Evolutionary conservation across 2,329 filamentous ascomycete species (phyloP).

Genomic region (Aspergillus sp.): DNA sequence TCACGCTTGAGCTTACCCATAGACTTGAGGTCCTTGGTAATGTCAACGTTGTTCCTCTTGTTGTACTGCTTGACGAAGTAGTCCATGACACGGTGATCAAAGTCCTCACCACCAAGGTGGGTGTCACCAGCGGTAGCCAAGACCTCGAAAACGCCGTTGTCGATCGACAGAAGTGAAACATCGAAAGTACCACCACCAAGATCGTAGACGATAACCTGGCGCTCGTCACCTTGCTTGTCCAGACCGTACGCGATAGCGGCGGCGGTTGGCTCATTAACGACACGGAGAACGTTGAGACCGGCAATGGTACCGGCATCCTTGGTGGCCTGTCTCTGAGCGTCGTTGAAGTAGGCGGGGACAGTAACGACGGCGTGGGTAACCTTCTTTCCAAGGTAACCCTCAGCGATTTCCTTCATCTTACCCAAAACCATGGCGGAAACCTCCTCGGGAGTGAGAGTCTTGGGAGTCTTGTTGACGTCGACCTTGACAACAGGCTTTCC

Average conservation of each 20-base stretch:
- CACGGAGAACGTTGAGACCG: slow-evolving; percentile 89
- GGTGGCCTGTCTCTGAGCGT: slow-evolving; percentile 93
- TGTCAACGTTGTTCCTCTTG: slow-evolving; percentile 91
- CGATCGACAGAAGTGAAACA: slow-evolving; percentile 87
- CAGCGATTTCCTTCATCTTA: slow-evolving; percentile 62
- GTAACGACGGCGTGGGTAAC: slow-evolving; percentile 70
- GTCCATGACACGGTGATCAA: slow-evolving; percentile 95
- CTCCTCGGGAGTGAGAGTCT: slow-evolving; percentile 61
- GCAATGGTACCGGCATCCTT: slow-evolving; percentile 92
- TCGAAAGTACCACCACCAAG: slow-evolving; percentile 91
- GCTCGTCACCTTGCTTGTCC: slow-evolving; percentile 75
- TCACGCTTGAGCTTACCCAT: slow-evolving; percentile 99
- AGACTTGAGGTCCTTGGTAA: slow-evolving; percentile 90
- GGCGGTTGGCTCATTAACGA: slow-evolving; percentile 94
- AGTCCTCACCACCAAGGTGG: slow-evolving; percentile 96
- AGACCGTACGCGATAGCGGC: slow-evolving; percentile 92
- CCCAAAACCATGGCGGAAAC: slow-evolving; percentile 60
- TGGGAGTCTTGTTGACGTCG: slow-evolving; percentile 52
- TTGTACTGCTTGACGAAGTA: slow-evolving; percentile 96
- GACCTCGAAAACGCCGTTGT: slow-evolving; percentile 90
- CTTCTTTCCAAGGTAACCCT: slow-evolving; percentile 55
- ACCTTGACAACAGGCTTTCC: slow-evolving; percentile 80
- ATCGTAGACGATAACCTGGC: slow-evolving; percentile 89
- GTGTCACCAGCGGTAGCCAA: slow-evolving; percentile 93
- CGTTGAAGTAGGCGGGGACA: slow-evolving; percentile 96